Evolutionary conservation across 1,139 yeast species (phyloP).

Genomic region (Groenewaldozyma sp.): DNA sequence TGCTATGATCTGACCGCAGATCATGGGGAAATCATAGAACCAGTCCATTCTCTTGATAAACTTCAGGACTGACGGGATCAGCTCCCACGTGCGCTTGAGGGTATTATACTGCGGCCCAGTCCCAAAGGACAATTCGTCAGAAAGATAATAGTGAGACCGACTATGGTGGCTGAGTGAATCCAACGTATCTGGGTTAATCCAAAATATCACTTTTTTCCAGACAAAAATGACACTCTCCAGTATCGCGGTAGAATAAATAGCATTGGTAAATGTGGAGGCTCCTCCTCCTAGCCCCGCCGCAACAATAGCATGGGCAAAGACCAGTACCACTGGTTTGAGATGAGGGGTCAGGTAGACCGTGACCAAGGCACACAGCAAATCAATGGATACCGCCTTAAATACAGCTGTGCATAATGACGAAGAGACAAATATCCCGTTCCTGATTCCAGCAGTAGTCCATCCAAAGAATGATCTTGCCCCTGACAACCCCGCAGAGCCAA

Average conservation of each 20-base stretch:
- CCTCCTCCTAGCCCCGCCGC: constrained; percentile 31
- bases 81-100: constrained; percentile 17
- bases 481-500: constrained; percentile 11
- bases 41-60: constrained; percentile 23
- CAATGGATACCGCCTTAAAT: constrained; percentile 15
- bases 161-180: constrained; percentile 2
- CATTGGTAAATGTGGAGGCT: constrained; percentile 22
- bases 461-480: constrained; percentile 14
- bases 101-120: constrained; percentile 16
- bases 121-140: constrained; percentile 9
- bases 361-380: constrained; percentile 17
- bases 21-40: constrained; percentile 23
- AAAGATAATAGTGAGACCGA: constrained; percentile 4
- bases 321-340: constrained; percentile 19
- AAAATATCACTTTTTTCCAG: constrained; percentile 11
- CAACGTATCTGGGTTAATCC: constrained; percentile 4
- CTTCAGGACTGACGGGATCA: constrained; percentile 17
- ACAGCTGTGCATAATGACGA: constrained; percentile 6
- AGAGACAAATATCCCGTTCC: constrained; percentile 7
- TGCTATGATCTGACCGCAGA: constrained; percentile 23
- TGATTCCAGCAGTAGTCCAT: constrained; percentile 10
- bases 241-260: constrained; percentile 26
- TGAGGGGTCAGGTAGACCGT: constrained; percentile 21
- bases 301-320: constrained; percentile 30
- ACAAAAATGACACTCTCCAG: constrained; percentile 21